Evolutionary conservation across 202 grass and related monocot species (phyloP).

Genomic region (Panicum virgatum): DNA sequence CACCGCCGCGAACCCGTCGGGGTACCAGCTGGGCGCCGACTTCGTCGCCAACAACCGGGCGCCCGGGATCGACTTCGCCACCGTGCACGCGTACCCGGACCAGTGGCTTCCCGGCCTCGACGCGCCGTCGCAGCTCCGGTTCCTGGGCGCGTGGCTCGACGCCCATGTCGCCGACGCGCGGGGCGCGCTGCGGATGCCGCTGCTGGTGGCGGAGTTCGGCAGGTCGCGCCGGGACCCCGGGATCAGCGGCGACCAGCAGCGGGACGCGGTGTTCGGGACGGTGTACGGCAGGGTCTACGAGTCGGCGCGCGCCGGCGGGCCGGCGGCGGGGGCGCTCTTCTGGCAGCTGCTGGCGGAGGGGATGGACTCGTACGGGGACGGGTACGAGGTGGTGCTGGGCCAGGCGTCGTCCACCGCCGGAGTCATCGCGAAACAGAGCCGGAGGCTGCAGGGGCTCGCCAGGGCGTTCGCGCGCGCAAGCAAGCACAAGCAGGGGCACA

Average conservation of each 20-base stretch:
- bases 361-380: constrained; percentile 87
- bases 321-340: constrained; percentile 69
- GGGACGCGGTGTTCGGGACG: constrained; percentile 62
- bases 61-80: constrained; percentile 84
- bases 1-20: constrained; percentile 51
- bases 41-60: constrained; percentile 85
- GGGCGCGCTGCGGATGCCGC: constrained; percentile 63
- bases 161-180: constrained; percentile 69
- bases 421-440: constrained; percentile 64
- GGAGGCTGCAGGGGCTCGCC: constrained; percentile 54
- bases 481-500: constrained; percentile 24
- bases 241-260: constrained; percentile 34
- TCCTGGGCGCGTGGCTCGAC: constrained; percentile 77
- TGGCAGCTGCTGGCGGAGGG: constrained; percentile 84
- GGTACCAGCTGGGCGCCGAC: constrained; percentile 71
- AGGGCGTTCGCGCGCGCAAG: constrained; percentile 45
- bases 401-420: constrained; percentile 61
- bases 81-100: constrained; percentile 90
- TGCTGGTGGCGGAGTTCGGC: constrained; percentile 87
- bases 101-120: constrained; percentile 62
- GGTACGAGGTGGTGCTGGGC: constrained; percentile 79
- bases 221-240: constrained; percentile 72
- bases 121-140: constrained; percentile 56
- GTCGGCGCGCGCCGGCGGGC: constrained; percentile 60
- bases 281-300: constrained; percentile 78